These are phyloP conservation scores for Plenodomus tracheiphilus DNA, from an alignment of 2,329 filamentous ascomycete genomes.

Conservation along the genomic window DNA sequence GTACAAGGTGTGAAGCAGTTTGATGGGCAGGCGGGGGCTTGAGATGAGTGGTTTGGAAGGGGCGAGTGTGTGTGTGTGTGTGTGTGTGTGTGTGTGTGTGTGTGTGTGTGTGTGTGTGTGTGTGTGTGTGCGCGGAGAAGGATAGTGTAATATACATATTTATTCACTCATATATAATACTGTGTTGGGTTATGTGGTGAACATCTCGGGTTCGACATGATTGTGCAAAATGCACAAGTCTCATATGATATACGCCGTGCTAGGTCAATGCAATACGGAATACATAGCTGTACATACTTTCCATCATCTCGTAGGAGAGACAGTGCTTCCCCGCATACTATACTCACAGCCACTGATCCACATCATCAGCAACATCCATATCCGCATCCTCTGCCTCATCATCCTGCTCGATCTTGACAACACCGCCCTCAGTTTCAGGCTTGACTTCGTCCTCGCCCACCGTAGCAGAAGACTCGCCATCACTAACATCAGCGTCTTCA, in stretches of 20 bases:
- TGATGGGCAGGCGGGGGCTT: background rate
- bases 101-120: too few species aligned
- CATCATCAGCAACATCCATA: slow-evolving; percentile 42
- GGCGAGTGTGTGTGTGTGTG: background rate
- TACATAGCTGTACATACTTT: too few species aligned
- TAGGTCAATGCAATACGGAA: too few species aligned
- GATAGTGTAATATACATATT: too few species aligned
- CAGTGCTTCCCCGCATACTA: too few species aligned
- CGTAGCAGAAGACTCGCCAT: slow-evolving; percentile 19
- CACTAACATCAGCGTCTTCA: slow-evolving; percentile 4
- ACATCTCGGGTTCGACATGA: too few species aligned
- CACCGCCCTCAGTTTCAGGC: slow-evolving; percentile 1
- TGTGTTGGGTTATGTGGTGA: too few species aligned
- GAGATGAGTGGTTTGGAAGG: background rate
- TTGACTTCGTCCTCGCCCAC: slow-evolving; percentile 10
- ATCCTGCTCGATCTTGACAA: slow-evolving; percentile 6
- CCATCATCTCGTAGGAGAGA: too few species aligned
- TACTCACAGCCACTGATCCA: slow-evolving; percentile 33
- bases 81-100: background rate
- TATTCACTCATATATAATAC: too few species aligned
- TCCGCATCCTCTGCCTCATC: slow-evolving; percentile 21
- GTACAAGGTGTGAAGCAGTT: slow-evolving; percentile 6
- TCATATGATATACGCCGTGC: too few species aligned
- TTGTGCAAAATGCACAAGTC: too few species aligned
- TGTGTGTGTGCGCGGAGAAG: too few species aligned